phyloP scores from a whole-genome alignment of 331 rosid species.

The Acacia concinna region DNA sequence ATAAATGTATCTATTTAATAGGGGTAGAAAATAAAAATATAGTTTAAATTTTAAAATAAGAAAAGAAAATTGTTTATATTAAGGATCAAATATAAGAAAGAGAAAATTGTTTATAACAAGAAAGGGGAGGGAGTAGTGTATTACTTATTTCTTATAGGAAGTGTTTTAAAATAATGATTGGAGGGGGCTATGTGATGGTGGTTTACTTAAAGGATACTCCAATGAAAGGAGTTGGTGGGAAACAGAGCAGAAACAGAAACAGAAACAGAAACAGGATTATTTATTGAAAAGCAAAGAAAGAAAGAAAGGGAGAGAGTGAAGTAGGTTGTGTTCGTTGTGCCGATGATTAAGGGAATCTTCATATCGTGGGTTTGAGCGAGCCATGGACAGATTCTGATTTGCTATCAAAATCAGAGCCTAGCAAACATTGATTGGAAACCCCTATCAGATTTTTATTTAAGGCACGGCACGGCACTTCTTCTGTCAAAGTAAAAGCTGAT shows the following conservation, averaged over 20 bases:
- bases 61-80: too few species aligned
- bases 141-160: too few species aligned
- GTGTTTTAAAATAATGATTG: too few species aligned
- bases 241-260: too few species aligned
- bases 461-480: neutral
- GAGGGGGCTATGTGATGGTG: neutral
- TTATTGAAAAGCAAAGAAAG: neutral
- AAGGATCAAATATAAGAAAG: too few species aligned
- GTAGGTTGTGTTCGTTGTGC: neutral
- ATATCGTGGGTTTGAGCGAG: neutral
- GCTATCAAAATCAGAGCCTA: neutral
- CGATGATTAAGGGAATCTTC: neutral
- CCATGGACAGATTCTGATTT: neutral
- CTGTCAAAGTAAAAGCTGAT: neutral
- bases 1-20: too few species aligned
- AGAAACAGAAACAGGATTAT: too few species aligned
- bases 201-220: neutral
- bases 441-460: neutral
- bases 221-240: neutral
- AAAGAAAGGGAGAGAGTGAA: neutral
- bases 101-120: too few species aligned
- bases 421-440: too few species aligned
- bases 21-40: too few species aligned
- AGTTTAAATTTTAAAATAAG: too few species aligned
- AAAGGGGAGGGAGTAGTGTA: too few species aligned